These are phyloP conservation scores for Alloteropsis semialata DNA, from an alignment of 176 grass and related monocot species.

Conservation along the genomic window DNA sequence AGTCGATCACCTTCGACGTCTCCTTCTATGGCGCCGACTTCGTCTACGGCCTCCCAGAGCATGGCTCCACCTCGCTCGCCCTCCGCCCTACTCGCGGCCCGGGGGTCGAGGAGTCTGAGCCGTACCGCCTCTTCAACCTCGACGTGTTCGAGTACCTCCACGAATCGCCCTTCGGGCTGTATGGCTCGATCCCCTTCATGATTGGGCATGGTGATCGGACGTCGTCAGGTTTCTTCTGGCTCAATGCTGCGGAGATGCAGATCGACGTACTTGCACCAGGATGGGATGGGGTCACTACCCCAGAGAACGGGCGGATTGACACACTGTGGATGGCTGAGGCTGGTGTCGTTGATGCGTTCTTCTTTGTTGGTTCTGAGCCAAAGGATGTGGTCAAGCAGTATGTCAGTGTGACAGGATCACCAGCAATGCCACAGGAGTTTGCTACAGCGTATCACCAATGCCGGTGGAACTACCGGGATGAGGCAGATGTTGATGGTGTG, in stretches of 20 bases:
- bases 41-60: constrained; percentile 94
- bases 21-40: constrained; percentile 85
- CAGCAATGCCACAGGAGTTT: constrained; percentile 81
- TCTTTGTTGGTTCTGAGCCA: constrained; percentile 72
- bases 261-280: constrained; percentile 91
- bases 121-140: constrained; percentile 91
- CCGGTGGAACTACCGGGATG: constrained; percentile 97
- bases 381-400: constrained; percentile 91
- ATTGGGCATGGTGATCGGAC: constrained; percentile 57
- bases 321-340: constrained; percentile 94
- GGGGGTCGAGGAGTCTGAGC: constrained; percentile 76
- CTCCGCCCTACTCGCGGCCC: constrained; percentile 76
- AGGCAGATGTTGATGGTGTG: constrained; percentile 78
- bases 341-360: constrained; percentile 75
- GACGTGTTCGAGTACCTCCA: constrained; percentile 92
- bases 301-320: constrained; percentile 40
- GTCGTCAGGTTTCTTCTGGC: constrained; percentile 94
- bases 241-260: constrained; percentile 97
- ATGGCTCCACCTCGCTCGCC: constrained; percentile 65
- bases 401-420: constrained; percentile 69
- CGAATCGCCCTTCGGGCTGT: constrained; percentile 86
- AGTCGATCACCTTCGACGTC: constrained; percentile 87
- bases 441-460: constrained; percentile 87
- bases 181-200: constrained; percentile 96
- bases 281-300: constrained; percentile 44